Evolutionary conservation across 441 rosid species (phyloP), one percentile per base, ranked within the genome.

Genomic region (Brassica balearica): DNA sequence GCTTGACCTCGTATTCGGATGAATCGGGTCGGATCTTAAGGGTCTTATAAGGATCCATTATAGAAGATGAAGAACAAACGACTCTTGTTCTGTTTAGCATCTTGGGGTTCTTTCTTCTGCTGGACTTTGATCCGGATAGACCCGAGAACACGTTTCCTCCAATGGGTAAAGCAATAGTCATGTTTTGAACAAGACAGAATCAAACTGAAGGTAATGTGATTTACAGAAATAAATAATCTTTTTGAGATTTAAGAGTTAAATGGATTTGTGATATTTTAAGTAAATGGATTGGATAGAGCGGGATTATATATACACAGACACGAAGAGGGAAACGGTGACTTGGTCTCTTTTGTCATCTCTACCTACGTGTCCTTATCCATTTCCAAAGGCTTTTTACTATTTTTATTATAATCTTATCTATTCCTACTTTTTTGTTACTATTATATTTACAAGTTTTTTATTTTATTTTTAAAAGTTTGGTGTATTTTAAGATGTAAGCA

Each of bases 1-100:
- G 89, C 77, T 85, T 90, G 85, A 95, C 96, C 85, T 95, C 97
- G 17, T 90, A 87, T 82, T 91, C 97, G 23, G 97, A 88, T 4
- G 99, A 96, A 70, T 87, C 93, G 12, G 83, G 99, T 53, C 84
- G 86, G 88, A 95, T 55, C 60, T 7, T 15, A 55, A 55, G 60
- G 7, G 60, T 55, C 8, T 55, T 55, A 15, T 55, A 55, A 2
- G 60, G 60, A 55, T 55, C 60, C 60, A 15, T 55, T 2, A 15
- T 3, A 55, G 60, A 55, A 55, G 60, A 55, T 15, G 60, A 55
- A 55, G 60, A 55, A 15, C 60, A 55, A 55, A 55, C 60, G 22
- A 15, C 22, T 55, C 60, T 1, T 15, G 60, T 55, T 55, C 60
- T 55, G 60, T 55, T 55, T 9, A 55, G 4, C 23, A 55, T 55